Evolutionary conservation across 495 filamentous ascomycete species (phyloP).

Genomic region (Penicilliopsis zonata): DNA sequence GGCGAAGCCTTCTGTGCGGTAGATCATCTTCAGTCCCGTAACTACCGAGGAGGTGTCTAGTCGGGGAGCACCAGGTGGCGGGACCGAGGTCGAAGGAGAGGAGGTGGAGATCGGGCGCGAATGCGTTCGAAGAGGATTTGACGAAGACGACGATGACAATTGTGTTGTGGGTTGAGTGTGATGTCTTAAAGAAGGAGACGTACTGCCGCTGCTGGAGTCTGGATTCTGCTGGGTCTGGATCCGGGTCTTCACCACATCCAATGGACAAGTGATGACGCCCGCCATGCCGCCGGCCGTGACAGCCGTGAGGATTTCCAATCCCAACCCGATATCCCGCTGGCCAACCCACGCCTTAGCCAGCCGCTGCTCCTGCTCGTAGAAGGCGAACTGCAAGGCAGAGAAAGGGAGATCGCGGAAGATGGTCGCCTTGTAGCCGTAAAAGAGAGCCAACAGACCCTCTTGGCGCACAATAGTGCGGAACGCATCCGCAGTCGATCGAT

Average conservation of each 20-base stretch:
- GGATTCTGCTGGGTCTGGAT: conserved; percentile 88
- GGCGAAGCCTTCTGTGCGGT: conserved; percentile 70
- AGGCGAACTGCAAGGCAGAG: conserved; percentile 91
- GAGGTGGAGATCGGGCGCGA: conserved; percentile 71
- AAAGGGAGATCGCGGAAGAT: conserved; percentile 92
- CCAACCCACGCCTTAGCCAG: conserved; percentile 65
- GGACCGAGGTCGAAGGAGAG: conserved; percentile 66
- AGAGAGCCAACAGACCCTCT: conserved; percentile 77
- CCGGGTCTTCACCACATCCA: conserved; percentile 95
- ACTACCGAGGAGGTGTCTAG: conserved; percentile 82
- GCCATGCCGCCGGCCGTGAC: conserved; percentile 89
- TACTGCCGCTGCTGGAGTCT: conserved; percentile 9
- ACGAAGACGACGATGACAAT: conserved; percentile 14
- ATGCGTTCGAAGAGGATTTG: conserved; percentile 18
- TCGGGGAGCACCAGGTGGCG: conserved; percentile 57
- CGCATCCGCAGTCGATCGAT: conserved; percentile 67
- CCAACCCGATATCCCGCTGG: conserved; percentile 67
- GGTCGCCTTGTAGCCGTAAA: conserved; percentile 88
- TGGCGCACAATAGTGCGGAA: conserved; percentile 66
- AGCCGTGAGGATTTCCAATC: conserved; percentile 78
- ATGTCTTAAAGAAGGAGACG: conserved; percentile 11
- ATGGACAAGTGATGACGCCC: conserved; percentile 84
- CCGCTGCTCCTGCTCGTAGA: conserved; percentile 87
- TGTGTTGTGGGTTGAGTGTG: conserved; percentile 14
- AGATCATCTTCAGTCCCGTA: conserved; percentile 75